phyloP scores from a whole-genome alignment of 495 filamentous ascomycete genomes.

The Aspergillus saccharolyticus region DNA sequence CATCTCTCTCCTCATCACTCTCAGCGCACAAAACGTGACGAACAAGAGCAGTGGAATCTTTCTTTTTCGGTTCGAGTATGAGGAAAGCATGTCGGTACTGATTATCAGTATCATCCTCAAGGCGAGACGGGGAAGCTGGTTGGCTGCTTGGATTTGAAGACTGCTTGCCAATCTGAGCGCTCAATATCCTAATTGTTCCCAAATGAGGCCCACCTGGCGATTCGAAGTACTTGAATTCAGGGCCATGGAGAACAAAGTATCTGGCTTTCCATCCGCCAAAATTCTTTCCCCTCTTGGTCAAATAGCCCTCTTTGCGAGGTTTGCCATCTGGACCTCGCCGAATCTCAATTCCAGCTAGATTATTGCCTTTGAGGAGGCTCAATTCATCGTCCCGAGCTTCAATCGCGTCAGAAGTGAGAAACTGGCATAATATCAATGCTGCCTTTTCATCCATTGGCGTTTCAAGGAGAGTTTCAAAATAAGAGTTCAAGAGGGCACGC shows the following conservation, averaged over 20 bases:
- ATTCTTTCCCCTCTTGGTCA: conserved; percentile 95
- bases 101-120: conserved; percentile 74
- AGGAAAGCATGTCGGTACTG: conserved; percentile 96
- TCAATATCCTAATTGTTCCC: conserved; percentile 86
- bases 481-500: conserved; percentile 72
- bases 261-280: conserved; percentile 99
- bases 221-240: conserved; percentile 88
- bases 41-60: conserved; percentile 85
- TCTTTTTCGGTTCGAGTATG: conserved; percentile 91
- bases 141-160: conserved; percentile 50
- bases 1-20: conserved; percentile 86
- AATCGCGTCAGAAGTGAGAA: conserved; percentile 80
- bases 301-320: conserved; percentile 79
- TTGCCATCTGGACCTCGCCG: conserved; percentile 54
- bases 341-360: conserved; percentile 36
- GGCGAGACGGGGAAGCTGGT: conserved; percentile 54
- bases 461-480: conserved; percentile 78
- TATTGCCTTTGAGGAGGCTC: conserved; percentile 41
- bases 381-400: conserved; percentile 67
- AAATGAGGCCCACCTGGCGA: conserved; percentile 80
- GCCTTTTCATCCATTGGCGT: conserved; percentile 73
- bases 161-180: conserved; percentile 92
- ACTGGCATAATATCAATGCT: conserved; percentile 80
- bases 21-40: conserved; percentile 94
- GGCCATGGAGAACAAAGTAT: conserved; percentile 88